Evolutionary conservation across 805 yeast species (phyloP).

Genomic region (Kuraishia piskuri): DNA sequence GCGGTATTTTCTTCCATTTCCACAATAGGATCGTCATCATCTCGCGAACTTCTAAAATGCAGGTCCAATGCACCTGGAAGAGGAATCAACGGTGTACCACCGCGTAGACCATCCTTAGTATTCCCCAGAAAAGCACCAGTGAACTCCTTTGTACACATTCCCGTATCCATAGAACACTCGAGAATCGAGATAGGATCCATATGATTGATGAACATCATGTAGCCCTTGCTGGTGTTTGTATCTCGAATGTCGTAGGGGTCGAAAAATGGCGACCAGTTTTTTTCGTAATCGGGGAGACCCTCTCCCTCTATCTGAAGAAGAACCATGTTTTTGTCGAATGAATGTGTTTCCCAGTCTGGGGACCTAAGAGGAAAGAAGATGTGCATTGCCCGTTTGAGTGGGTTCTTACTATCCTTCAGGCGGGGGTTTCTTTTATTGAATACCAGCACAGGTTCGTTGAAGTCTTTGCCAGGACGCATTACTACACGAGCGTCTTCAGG

Average conservation of each 20-base stretch:
- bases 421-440: slow-evolving; percentile 25
- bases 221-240: slow-evolving; percentile 13
- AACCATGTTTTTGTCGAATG: slow-evolving; percentile 8
- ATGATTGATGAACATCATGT: slow-evolving; percentile 21
- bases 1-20: slow-evolving; percentile 4
- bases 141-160: slow-evolving; percentile 20
- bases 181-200: slow-evolving; percentile 24
- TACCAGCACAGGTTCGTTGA: slow-evolving; percentile 35
- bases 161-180: slow-evolving; percentile 22
- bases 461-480: slow-evolving; percentile 13
- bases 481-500: slow-evolving; percentile 38
- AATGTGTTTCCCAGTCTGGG: slow-evolving; percentile 10
- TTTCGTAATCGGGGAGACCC: slow-evolving; percentile 14
- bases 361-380: slow-evolving; percentile 23
- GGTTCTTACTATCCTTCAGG: slow-evolving; percentile 5
- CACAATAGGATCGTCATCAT: not conserved
- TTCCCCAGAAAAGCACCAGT: slow-evolving; percentile 13
- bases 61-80: slow-evolving; percentile 14
- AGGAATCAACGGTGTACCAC: slow-evolving; percentile 2
- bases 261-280: slow-evolving; percentile 33
- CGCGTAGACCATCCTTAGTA: not conserved
- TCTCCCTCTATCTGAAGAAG: slow-evolving; percentile 14
- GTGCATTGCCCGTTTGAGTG: slow-evolving; percentile 20
- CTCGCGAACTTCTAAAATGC: slow-evolving; percentile 9
- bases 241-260: slow-evolving; percentile 9